Percentiles rank a stretch among this genome's conserved stretches.
Conservation (phyloP, 2,329 filamentous ascomycete genomes). For the Alternaria sp. region DNA sequence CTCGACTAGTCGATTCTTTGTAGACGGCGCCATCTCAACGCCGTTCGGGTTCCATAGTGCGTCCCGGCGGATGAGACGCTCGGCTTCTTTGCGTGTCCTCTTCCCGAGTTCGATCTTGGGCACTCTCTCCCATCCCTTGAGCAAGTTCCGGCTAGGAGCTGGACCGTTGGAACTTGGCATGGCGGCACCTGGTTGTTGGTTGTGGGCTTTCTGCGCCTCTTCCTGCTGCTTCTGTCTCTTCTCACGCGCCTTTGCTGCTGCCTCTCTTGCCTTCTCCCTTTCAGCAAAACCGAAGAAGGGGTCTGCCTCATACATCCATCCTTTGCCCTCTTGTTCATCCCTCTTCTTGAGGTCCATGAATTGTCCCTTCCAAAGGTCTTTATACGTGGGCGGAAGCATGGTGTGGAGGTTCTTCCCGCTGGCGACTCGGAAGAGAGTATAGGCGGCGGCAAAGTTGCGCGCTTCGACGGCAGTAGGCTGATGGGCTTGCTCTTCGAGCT, state of each 20-base stretch:
- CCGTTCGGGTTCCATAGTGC: conserved; percentile 87
- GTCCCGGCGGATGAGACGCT: conserved; percentile 77
- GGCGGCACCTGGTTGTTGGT: conserved; percentile 45
- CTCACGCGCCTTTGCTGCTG: conserved; percentile 78
- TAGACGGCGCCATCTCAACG: conserved; percentile 66
- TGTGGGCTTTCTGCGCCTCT: conserved; percentile 68
- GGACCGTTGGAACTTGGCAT: conserved; percentile 35
- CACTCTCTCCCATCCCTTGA: conserved; percentile 81
- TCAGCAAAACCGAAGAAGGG: conserved; percentile 84
- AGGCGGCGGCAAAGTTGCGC: conserved; percentile 90
- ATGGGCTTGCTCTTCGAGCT: conserved; percentile 75
- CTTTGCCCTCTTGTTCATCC: conserved; percentile 77
- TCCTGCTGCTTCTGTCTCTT: conserved; percentile 65
- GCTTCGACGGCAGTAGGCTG: conserved; percentile 87
- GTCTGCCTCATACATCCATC: conserved; percentile 94
- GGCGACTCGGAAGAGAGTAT: conserved; percentile 87
- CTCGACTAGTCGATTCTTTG: conserved; percentile 68
- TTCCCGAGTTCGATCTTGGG: conserved; percentile 94
- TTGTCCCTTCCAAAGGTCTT: conserved; percentile 85
- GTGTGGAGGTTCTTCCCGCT: conserved; percentile 97
- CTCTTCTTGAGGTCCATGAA: conserved; percentile 82
- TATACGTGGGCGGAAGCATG: conserved; percentile 89
- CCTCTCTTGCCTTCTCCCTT: conserved; percentile 76
- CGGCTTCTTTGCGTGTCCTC: conserved; percentile 78
- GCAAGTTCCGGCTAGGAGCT: conserved; percentile 50